Conservation (phyloP, 345 rosid species). For the Geranium brycei region DNA sequence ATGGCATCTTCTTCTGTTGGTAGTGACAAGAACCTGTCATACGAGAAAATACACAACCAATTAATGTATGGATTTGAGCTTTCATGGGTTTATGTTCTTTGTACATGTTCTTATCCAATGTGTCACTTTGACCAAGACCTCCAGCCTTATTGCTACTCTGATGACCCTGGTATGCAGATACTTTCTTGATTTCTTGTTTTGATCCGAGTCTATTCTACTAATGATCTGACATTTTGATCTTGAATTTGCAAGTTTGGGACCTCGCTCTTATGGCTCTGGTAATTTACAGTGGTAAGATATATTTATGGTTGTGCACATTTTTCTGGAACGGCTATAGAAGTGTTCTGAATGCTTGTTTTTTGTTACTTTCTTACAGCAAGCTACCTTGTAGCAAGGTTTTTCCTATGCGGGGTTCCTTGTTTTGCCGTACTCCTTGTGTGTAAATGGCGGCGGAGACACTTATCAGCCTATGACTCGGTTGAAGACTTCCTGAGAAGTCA, state of each 20-base stretch:
- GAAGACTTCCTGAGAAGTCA: constrained; percentile 1
- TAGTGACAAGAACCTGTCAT: background rate
- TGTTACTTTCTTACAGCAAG: background rate
- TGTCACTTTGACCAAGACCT: too few species aligned
- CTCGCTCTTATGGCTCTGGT: too few species aligned
- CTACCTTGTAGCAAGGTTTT: background rate
- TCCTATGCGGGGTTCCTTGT: background rate
- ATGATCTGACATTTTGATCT: too few species aligned
- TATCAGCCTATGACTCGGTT: background rate
- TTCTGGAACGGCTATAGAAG: too few species aligned
- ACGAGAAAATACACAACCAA: background rate
- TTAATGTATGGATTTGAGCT: constrained; percentile 6
- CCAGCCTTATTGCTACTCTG: too few species aligned
- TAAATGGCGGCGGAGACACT: constrained; percentile 1
- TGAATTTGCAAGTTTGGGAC: background rate
- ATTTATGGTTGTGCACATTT: too few species aligned
- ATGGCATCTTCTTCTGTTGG: background rate
- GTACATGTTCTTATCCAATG: too few species aligned
- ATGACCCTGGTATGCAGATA: too few species aligned
- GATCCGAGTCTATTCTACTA: too few species aligned
- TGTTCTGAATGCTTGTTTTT: background rate
- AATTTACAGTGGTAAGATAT: too few species aligned
- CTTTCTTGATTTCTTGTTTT: too few species aligned
- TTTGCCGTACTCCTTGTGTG: background rate
- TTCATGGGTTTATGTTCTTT: background rate